Percentiles rank a stretch among this genome's conserved stretches.
Conservation (phyloP, 805 yeast species). For the Teunomyces panamensis region DNA sequence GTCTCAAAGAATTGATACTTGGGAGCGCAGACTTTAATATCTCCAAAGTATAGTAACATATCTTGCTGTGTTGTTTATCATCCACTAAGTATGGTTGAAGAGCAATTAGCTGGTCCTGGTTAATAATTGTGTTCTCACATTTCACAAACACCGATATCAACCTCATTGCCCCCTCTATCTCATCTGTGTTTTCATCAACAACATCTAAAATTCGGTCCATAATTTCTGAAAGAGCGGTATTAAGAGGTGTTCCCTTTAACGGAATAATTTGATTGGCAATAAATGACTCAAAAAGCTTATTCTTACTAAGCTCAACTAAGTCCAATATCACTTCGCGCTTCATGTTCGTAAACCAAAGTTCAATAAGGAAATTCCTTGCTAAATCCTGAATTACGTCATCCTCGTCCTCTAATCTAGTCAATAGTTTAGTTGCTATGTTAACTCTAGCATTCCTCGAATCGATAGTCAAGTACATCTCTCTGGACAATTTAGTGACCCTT, state of each 20-base stretch:
- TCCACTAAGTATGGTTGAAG: conserved; percentile 62
- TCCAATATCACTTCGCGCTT: not conserved
- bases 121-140: conserved; percentile 50
- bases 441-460: conserved; percentile 29
- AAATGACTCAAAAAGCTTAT: conserved; percentile 8
- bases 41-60: conserved; percentile 48
- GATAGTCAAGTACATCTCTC: conserved; percentile 42
- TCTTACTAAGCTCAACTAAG: not conserved
- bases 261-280: not conserved
- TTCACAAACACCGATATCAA: conserved; percentile 57
- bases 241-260: not conserved
- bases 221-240: conserved; percentile 11
- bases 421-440: conserved; percentile 48
- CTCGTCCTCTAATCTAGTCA: conserved; percentile 64
- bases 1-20: conserved; percentile 42
- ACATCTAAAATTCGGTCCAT: conserved; percentile 35
- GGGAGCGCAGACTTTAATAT: conserved; percentile 53
- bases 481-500: conserved; percentile 54
- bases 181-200: conserved; percentile 27
- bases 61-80: conserved; percentile 38
- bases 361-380: conserved; percentile 33
- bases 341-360: conserved; percentile 19
- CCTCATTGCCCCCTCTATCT: conserved; percentile 39
- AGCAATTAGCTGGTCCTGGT: conserved; percentile 63
- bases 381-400: conserved; percentile 50